A percentile compares a stretch with the other conserved stretches of the same genome.
These are phyloP conservation scores for Globisporangium alternatum DNA, from an alignment of 352 stramenopile species.

Conservation along the genomic window DNA sequence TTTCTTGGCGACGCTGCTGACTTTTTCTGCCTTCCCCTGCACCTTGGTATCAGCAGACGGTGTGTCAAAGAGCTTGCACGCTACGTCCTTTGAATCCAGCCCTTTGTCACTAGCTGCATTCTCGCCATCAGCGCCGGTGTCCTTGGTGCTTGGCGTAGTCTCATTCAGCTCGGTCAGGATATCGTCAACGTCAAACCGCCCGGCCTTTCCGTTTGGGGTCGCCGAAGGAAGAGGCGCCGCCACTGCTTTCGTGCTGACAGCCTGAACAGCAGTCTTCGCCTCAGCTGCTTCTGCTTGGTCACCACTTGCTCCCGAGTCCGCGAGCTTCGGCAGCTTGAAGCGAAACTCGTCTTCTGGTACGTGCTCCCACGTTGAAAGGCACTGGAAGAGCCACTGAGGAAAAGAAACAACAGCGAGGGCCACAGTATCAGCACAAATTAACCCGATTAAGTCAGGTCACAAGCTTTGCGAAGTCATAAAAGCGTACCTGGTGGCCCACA, in stretches of 20 bases:
- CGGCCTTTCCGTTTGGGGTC: slow-evolving; percentile 25
- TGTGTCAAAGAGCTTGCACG: slow-evolving; percentile 58
- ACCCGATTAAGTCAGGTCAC: neutral
- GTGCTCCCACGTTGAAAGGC: slow-evolving; percentile 61
- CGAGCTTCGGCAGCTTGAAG: slow-evolving; percentile 23
- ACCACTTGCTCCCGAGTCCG: neutral
- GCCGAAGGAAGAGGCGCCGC: slow-evolving; percentile 10
- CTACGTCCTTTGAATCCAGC: slow-evolving; percentile 31
- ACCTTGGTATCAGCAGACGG: slow-evolving; percentile 30
- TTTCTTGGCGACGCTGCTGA: neutral
- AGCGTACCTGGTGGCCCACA: slow-evolving; percentile 67
- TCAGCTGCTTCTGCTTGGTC: slow-evolving; percentile 6
- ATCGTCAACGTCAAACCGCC: slow-evolving; percentile 52
- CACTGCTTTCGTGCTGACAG: neutral
- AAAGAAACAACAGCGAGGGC: slow-evolving; percentile 1
- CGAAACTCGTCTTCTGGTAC: slow-evolving; percentile 51
- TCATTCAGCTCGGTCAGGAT: slow-evolving; percentile 60
- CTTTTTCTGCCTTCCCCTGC: slow-evolving; percentile 3
- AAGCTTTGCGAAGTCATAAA: neutral
- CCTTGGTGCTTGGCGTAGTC: slow-evolving; percentile 29
- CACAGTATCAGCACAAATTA: slow-evolving; percentile 5
- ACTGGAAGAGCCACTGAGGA: slow-evolving; percentile 73
- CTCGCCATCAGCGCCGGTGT: slow-evolving; percentile 26
- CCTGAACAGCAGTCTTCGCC: neutral
- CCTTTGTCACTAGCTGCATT: neutral